These are phyloP conservation scores for Myxozyma melibiosi DNA, from an alignment of 805 yeast species.

Conservation along the genomic window DNA sequence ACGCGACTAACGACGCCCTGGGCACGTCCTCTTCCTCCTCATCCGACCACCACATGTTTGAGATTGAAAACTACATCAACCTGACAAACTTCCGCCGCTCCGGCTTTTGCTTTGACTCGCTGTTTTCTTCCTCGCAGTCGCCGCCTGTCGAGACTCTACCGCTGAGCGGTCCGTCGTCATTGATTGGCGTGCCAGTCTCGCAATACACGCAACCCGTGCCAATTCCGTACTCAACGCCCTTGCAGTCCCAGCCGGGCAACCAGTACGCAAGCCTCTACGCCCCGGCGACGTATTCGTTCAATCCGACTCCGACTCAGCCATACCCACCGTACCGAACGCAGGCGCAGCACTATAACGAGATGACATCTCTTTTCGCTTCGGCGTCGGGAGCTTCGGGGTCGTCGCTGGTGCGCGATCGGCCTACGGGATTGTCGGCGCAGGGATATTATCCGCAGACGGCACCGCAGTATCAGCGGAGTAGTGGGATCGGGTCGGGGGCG, in stretches of 20 bases:
- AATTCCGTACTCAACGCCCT: not conserved
- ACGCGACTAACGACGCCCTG: not conserved
- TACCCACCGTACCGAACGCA: slow-evolving; percentile 9
- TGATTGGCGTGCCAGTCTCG: not conserved
- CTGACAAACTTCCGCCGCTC: slow-evolving; percentile 27
- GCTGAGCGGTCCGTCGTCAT: not conserved
- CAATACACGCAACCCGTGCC: slow-evolving; percentile 2
- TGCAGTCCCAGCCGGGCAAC: not conserved
- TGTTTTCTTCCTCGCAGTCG: not conserved
- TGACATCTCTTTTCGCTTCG: slow-evolving; percentile 1
- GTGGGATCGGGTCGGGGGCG: not conserved
- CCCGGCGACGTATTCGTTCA: slow-evolving; percentile 1
- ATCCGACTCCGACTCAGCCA: slow-evolving; percentile 11
- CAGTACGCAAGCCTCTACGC: slow-evolving; percentile 2
- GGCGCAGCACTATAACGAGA: slow-evolving; percentile 10
- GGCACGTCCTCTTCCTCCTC: not conserved
- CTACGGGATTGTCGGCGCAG: not conserved
- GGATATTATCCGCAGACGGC: not conserved
- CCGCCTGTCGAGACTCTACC: not conserved
- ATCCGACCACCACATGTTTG: slow-evolving; percentile 14
- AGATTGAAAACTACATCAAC: slow-evolving; percentile 21
- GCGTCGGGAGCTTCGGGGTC: not conserved
- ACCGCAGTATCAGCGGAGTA: slow-evolving; percentile 1
- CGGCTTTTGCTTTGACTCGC: slow-evolving; percentile 19
- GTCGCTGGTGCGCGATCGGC: too few relatives aligned